A percentile compares a stretch with the other conserved stretches of the same genome.
These are phyloP conservation scores for Epichloe brachyelytri DNA, from an alignment of 2,329 filamentous ascomycete genomes.

Conservation along the genomic window DNA sequence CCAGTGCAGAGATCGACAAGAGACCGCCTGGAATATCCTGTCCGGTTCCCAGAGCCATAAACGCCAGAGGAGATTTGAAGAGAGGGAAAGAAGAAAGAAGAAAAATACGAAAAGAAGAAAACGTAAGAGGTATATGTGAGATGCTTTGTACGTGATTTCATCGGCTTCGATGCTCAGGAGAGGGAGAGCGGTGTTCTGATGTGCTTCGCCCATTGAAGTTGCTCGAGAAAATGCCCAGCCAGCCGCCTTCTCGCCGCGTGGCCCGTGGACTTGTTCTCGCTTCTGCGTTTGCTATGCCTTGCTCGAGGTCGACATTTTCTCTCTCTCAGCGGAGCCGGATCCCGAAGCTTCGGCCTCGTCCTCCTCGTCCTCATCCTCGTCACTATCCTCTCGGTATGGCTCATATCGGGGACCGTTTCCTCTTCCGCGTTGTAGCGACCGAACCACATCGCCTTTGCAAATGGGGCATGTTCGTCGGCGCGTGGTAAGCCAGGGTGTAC, in stretches of 20 bases:
- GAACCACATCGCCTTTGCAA: conserved; percentile 93
- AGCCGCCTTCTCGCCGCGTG: conserved; percentile 19
- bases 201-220: conserved; percentile 11
- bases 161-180: conserved; percentile 12
- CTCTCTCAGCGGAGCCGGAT: conserved; percentile 17
- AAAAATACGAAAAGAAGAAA: neutral
- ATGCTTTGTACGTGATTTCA: neutral
- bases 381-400: conserved; percentile 39
- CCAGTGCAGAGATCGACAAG: neutral
- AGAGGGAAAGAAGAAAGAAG: neutral
- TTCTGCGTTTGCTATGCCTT: conserved; percentile 20
- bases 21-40: neutral
- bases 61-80: neutral
- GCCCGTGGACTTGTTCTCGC: conserved; percentile 9
- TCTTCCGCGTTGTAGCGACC: conserved; percentile 44
- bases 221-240: conserved; percentile 26
- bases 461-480: conserved; percentile 95
- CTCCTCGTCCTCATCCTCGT: conserved; percentile 26
- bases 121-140: neutral
- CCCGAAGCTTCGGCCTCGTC: conserved; percentile 20
- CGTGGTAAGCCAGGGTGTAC: conserved; percentile 93
- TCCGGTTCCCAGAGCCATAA: neutral
- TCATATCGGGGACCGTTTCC: conserved; percentile 40
- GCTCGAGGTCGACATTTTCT: conserved; percentile 29
- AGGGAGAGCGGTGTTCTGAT: conserved; percentile 12